Conservation (phyloP, 768 basidiomycete species). For the Boletus reticulatus region DNA sequence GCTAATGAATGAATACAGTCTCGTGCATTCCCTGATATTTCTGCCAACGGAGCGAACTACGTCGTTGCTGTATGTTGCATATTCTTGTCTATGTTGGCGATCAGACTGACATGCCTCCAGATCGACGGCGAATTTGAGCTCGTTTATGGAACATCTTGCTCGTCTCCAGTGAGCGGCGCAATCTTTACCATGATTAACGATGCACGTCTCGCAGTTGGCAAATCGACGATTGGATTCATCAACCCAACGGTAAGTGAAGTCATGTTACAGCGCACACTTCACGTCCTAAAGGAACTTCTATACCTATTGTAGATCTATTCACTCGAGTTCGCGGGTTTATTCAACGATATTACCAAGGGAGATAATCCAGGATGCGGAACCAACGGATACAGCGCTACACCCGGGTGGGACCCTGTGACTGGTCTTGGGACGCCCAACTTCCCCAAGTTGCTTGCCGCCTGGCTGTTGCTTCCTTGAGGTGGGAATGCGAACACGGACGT, state of each 20-base stretch:
- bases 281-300: no score
- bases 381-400: constrained; percentile 31
- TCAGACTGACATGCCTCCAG: neutral
- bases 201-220: constrained; percentile 31
- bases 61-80: constrained; percentile 12
- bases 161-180: constrained; percentile 30
- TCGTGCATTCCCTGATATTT: constrained; percentile 37
- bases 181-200: constrained; percentile 41
- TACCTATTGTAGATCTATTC: constrained; percentile 18
- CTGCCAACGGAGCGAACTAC: constrained; percentile 36
- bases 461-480: constrained; percentile 39
- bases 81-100: no score
- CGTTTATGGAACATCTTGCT: constrained; percentile 34
- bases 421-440: constrained; percentile 46
- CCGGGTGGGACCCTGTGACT: constrained; percentile 45
- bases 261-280: neutral
- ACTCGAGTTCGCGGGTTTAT: neutral
- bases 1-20: constrained; percentile 26
- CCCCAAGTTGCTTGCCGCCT: constrained; percentile 32
- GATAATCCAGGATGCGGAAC: constrained; percentile 44
- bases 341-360: constrained; percentile 47
- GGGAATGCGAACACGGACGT: no score
- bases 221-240: constrained; percentile 26
- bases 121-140: constrained; percentile 23
- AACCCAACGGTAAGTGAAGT: constrained; percentile 1